Evolutionary conservation across 768 basidiomycete species (phyloP).

Genomic region (Hypholoma fasciculare): DNA sequence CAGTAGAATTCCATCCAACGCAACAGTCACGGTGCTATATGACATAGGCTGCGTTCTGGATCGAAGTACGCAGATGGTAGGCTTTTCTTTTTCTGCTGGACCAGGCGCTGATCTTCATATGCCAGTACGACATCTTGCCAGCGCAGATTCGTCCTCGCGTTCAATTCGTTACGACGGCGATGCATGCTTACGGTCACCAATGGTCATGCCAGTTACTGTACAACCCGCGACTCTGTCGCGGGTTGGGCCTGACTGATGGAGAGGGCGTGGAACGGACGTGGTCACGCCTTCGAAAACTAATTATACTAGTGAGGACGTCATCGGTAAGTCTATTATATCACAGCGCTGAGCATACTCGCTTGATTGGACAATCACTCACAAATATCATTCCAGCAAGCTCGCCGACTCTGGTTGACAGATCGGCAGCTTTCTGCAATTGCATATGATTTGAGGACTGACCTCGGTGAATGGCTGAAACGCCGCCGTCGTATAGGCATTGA

Average conservation of each 20-base stretch:
- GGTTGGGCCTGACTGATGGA: conserved; percentile 33
- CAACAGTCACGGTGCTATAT: conserved; percentile 28
- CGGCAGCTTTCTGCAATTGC: conserved; percentile 27
- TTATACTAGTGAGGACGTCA: conserved; percentile 29
- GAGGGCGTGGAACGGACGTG: conserved; percentile 35
- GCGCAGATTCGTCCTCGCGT: conserved; percentile 18
- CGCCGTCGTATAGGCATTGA: conserved; percentile 14
- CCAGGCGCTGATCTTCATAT: not conserved
- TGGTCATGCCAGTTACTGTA: conserved; percentile 26
- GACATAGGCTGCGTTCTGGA: conserved; percentile 36
- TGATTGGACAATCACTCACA: not conserved
- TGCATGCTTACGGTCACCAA: conserved; percentile 30
- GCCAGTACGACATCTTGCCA: conserved; percentile 26
- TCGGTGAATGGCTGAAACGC: conserved; percentile 32
- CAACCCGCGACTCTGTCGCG: conserved; percentile 27
- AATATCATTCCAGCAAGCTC: conserved; percentile 13
- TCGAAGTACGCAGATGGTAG: conserved; percentile 26
- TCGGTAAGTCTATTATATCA: conserved; percentile 24
- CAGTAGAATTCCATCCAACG: conserved; percentile 21
- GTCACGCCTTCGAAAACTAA: conserved; percentile 31
- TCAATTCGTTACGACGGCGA: conserved; percentile 29
- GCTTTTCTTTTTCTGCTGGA: not conserved
- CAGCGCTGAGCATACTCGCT: too few relatives aligned
- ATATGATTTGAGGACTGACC: conserved; percentile 21
- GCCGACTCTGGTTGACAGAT: conserved; percentile 34